Evolutionary conservation across 1,284 basidiomycete species (phyloP).

Genomic region (Heterobasidion parviporum): DNA sequence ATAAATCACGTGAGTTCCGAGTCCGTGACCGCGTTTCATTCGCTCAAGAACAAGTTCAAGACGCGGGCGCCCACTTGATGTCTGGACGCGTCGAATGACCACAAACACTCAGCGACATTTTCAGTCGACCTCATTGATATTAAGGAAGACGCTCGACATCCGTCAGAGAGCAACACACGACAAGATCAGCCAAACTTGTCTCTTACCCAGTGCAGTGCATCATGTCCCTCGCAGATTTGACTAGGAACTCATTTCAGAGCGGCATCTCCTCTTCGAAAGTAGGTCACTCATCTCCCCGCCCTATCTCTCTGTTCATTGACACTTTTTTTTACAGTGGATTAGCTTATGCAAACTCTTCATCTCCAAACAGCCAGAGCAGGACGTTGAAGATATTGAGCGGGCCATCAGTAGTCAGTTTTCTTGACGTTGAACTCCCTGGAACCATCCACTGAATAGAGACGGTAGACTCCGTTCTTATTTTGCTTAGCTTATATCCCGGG

Average conservation of each 20-base stretch:
- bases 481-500: constrained; percentile 59
- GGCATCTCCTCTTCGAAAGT: constrained; percentile 58
- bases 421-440: constrained; percentile 7
- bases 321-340: constrained; percentile 42
- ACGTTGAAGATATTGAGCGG: constrained; percentile 20
- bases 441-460: constrained; percentile 18
- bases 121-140: no score
- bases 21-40: not conserved
- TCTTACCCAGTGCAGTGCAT: not conserved
- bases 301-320: not conserved
- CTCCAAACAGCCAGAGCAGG: constrained; percentile 29
- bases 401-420: constrained; percentile 29
- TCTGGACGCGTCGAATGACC: no score
- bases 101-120: no score
- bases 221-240: constrained; percentile 53
- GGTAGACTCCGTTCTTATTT: constrained; percentile 57
- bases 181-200: no score
- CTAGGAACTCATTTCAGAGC: constrained; percentile 62
- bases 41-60: no score
- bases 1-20: not conserved
- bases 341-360: constrained; percentile 52
- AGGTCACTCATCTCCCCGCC: constrained; percentile 7
- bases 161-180: no score
- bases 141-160: no score
- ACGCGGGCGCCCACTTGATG: no score